Conservation (phyloP, 2,329 filamentous ascomycete species). For the Ceratocystis eucalypticola region DNA sequence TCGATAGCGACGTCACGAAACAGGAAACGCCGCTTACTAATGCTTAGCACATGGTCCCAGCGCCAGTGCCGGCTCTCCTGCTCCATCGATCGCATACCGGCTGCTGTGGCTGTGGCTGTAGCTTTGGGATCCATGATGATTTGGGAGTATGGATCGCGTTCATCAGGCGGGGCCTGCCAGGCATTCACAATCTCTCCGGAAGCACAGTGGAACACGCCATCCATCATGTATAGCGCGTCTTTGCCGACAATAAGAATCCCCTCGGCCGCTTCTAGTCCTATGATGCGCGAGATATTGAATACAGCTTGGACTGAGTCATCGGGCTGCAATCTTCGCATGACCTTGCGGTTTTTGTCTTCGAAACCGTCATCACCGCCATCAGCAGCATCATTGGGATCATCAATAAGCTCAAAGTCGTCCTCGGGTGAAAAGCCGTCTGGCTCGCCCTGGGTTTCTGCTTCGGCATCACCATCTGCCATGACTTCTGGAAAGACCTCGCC, state of each 20-base stretch:
- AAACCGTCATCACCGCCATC: conserved; percentile 57
- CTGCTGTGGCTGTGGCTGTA: neutral
- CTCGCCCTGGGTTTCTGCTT: neutral
- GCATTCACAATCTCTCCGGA: conserved; percentile 96
- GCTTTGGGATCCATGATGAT: conserved; percentile 57
- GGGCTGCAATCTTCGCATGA: conserved; percentile 83
- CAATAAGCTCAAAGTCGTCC: conserved; percentile 91
- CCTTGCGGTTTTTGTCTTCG: conserved; percentile 96
- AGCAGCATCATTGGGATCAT: conserved; percentile 75
- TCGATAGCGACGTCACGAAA: conserved; percentile 96
- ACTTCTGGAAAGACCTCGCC: conserved; percentile 10
- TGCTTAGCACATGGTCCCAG: conserved; percentile 86
- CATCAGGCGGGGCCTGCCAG: conserved; percentile 81
- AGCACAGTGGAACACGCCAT: conserved; percentile 87
- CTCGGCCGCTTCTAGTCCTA: conserved; percentile 85
- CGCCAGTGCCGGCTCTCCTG: conserved; percentile 84
- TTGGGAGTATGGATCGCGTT: conserved; percentile 87
- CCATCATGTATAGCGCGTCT: conserved; percentile 82
- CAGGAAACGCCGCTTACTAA: conserved; percentile 88
- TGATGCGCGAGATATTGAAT: conserved; percentile 88
- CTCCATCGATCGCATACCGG: conserved; percentile 35
- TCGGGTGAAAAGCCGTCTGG: conserved; percentile 36
- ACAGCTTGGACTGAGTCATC: conserved; percentile 88
- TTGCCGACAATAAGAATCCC: conserved; percentile 89
- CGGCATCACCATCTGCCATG: neutral